Base-by-base conservation (phyloP, 2,329 filamentous ascomycete species). In the Cytospora piceae region DNA sequence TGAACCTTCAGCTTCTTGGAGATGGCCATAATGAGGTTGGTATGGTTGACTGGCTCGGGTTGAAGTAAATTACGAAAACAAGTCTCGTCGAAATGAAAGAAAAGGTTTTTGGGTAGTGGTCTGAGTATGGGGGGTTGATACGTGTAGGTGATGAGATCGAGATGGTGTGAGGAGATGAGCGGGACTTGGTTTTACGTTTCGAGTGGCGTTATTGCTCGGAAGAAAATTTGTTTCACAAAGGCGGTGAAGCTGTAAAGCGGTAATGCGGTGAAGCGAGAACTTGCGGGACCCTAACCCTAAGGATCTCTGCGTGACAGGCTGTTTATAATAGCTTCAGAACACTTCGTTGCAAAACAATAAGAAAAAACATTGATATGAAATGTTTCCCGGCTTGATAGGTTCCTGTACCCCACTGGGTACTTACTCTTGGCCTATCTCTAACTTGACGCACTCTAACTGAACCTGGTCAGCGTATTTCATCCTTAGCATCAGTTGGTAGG, bases 1-100 rank as follows among this genome's bases (percentile, higher is more conserved):
- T 24, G 51, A 56, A 65, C 63, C 63, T 61, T 65, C 63, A 65
- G 53, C 58, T 74, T 74, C 69, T 74, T 74, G 51, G 72, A 73
- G 70, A 74, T 73, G 62, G 73, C 70, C 73, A 74, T 74, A 15
- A 20, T 57, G 58, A 61, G 9, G 27, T 37, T 24, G 27, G 52
- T 17, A 37, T 51, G 53, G 22, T 32, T 14, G 31, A 62, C 29
- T 8, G 15, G n/a, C 52, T 62, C 14, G 14, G 12, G 22, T 15
- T 7, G 37, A 15, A 22, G 29, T 22, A 14, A 12, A 29, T 24
- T 0, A 9, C 14, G n/a, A 12, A 39, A 14, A 11, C 31, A 11
- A 4, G 37, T 46, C 6, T 15, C 39, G 1, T 53, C 15, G 52
- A n/a, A 11, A 49, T 17, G 15, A 31, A 5, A 29, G 5, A 29